Evolutionary conservation across 2,329 filamentous ascomycete species (phyloP), one percentile per base, ranked within the genome.

Genomic region (Colletotrichum zoysiae): DNA sequence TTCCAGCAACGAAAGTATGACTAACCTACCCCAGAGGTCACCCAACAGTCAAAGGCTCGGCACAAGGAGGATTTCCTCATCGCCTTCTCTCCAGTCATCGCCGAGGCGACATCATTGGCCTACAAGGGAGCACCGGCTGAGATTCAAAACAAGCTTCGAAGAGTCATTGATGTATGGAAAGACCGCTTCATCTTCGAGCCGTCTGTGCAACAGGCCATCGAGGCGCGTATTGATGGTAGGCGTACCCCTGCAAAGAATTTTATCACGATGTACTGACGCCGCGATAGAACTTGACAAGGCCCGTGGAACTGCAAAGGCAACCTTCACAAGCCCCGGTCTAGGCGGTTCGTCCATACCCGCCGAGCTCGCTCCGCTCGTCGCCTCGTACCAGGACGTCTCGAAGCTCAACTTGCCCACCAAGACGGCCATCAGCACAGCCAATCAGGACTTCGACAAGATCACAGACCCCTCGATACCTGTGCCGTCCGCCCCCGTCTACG

Each of bases 161-260:
- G 96, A 42, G 95, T 98, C 0, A 90, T 98, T 3, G 95, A 98
- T 78, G 96, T 99, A 23, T 99, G 96, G 96, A 92, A 92, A 78
- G 91, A 95, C 77, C 88, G 96, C 46, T 84, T 86, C 64, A 96
- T 99, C 57, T 99, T 99, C 77, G 94, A 97, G 73, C 81, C 81
- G 1, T 89, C 92, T 0, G 93, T 97, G 60, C 92, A 97, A 79
- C 89, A 91, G 68, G 92, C 92, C 1, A 90, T 98, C 64, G 95
- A 98, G 79, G 85, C 88, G 70, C 89, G 93, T 40, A 86, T 98
- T 65, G 91, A 94, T 75, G 94, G 94, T 95, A 85, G 74, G 86
- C 76, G 33, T 57, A 50, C 56, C 26, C 51, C 30, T 53, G 18
- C 12, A 16, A 26, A n/a, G 30, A 11, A 38, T n/a, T 16, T 55